Percentiles rank a stretch among this genome's conserved stretches.
phyloP scores from a whole-genome alignment of 2,329 filamentous ascomycete genomes.

The Ceratocystis lukuohia region DNA sequence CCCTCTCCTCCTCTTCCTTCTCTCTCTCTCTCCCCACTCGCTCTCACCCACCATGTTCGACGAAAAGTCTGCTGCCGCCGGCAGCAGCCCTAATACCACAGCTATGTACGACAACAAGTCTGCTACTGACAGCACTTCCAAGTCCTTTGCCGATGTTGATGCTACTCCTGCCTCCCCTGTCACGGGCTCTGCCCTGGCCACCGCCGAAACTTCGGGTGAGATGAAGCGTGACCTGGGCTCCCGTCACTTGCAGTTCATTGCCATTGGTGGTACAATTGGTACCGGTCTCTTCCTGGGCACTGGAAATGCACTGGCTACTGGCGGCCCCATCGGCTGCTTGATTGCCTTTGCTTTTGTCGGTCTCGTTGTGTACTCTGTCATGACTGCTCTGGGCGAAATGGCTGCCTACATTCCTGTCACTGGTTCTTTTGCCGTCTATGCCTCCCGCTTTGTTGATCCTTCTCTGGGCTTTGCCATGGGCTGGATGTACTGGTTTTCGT shows the following conservation, averaged over 20 bases:
- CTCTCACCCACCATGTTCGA: neutral
- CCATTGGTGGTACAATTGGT: conserved; percentile 51
- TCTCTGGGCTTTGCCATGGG: conserved; percentile 65
- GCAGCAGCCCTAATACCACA: neutral
- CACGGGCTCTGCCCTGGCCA: neutral
- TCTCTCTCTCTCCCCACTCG: neutral
- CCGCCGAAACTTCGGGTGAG: neutral
- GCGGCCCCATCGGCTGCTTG: conserved; percentile 52
- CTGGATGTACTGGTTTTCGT: conserved; percentile 75
- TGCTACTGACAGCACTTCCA: conserved; percentile 4
- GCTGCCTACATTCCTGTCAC: conserved; percentile 64
- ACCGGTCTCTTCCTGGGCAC: conserved; percentile 61
- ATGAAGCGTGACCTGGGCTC: conserved; percentile 27
- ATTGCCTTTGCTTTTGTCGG: conserved; percentile 59
- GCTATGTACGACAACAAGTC: conserved; percentile 8
- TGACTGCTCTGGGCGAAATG: conserved; percentile 59
- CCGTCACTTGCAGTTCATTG: conserved; percentile 38
- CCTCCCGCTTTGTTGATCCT: conserved; percentile 59
- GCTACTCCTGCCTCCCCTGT: neutral
- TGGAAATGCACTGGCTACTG: conserved; percentile 46
- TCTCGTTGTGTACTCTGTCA: conserved; percentile 60
- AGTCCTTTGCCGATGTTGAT: conserved; percentile 7
- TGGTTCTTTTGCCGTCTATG: conserved; percentile 65
- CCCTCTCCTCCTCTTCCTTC: neutral
- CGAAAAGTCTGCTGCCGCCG: conserved; percentile 4